These are phyloP conservation scores for Lumnitzera racemosa DNA, from an alignment of 345 rosid species.

Conservation along the genomic window DNA sequence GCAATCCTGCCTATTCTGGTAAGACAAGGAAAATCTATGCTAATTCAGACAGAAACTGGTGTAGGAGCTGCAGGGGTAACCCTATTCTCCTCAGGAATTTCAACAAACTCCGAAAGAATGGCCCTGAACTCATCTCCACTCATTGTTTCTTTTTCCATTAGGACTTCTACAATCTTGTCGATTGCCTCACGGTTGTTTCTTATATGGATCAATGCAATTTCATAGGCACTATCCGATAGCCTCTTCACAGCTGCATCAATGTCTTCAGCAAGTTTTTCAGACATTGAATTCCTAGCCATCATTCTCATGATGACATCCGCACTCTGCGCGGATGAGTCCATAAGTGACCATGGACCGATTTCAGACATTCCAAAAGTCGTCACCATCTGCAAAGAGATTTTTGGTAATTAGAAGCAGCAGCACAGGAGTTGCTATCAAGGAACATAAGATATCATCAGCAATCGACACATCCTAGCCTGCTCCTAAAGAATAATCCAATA, in stretches of 20 bases:
- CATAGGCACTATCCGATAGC: slow-evolving; percentile 75
- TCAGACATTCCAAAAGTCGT: slow-evolving; percentile 97
- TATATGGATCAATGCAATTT: slow-evolving; percentile 69
- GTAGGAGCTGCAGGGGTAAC: slow-evolving; percentile 48
- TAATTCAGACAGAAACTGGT: slow-evolving; percentile 38
- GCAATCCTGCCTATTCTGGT: no score
- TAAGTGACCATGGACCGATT: slow-evolving; percentile 96
- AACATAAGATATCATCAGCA: no score
- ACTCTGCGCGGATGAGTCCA: slow-evolving; percentile 78
- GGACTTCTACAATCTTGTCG: slow-evolving; percentile 90
- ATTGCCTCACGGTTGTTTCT: slow-evolving; percentile 94
- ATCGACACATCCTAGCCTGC: no score
- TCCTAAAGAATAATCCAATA: no score
- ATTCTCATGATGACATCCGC: slow-evolving; percentile 90
- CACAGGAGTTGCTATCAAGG: no score
- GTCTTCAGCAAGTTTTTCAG: slow-evolving; percentile 94
- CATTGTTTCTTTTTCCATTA: slow-evolving; percentile 89
- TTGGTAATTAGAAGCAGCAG: no score
- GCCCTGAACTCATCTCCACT: slow-evolving; percentile 88
- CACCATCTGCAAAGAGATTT: slow-evolving; percentile 63
- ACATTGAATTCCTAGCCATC: slow-evolving; percentile 99
- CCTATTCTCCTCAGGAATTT: slow-evolving; percentile 74
- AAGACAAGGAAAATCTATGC: not conserved
- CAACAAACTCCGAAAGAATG: slow-evolving; percentile 82
- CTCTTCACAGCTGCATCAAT: slow-evolving; percentile 75